Conservation (phyloP, 2,329 filamentous ascomycete species). For the Alternaria conjuncta region DNA sequence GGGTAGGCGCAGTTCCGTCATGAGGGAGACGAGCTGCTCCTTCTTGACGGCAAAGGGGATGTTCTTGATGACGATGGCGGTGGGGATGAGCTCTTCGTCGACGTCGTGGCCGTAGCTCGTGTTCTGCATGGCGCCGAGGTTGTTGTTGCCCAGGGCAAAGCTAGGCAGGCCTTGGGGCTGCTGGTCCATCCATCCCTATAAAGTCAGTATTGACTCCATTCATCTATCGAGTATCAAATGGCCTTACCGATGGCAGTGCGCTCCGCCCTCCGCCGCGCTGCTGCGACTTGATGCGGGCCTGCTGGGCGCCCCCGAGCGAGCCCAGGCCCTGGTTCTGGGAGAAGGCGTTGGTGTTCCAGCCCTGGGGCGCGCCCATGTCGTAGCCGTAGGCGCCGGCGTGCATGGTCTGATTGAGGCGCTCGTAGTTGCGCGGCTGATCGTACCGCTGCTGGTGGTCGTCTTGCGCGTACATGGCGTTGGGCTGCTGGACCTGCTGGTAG, state of each 20-base stretch:
- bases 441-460: conserved; percentile 66
- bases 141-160: conserved; percentile 49
- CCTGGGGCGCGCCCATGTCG: conserved; percentile 72
- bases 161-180: conserved; percentile 51
- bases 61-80: conserved; percentile 99
- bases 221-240: neutral
- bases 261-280: conserved; percentile 57
- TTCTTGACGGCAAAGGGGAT: conserved; percentile 99
- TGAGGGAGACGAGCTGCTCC: conserved; percentile 88
- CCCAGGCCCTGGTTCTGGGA: conserved; percentile 70
- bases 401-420: conserved; percentile 64
- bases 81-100: conserved; percentile 91
- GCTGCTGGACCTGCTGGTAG: conserved; percentile 68
- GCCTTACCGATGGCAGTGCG: conserved; percentile 77
- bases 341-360: conserved; percentile 80
- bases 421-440: conserved; percentile 62
- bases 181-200: conserved; percentile 67
- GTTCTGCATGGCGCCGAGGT: conserved; percentile 43
- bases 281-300: conserved; percentile 62
- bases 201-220: conserved; percentile 5
- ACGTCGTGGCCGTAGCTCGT: conserved; percentile 60
- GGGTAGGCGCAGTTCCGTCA: conserved; percentile 92
- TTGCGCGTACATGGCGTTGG: conserved; percentile 70
- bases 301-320: conserved; percentile 59
- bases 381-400: conserved; percentile 69